These are phyloP conservation scores for Vigna angularis DNA, from an alignment of 306 rosid genomes.

Conservation along the genomic window DNA sequence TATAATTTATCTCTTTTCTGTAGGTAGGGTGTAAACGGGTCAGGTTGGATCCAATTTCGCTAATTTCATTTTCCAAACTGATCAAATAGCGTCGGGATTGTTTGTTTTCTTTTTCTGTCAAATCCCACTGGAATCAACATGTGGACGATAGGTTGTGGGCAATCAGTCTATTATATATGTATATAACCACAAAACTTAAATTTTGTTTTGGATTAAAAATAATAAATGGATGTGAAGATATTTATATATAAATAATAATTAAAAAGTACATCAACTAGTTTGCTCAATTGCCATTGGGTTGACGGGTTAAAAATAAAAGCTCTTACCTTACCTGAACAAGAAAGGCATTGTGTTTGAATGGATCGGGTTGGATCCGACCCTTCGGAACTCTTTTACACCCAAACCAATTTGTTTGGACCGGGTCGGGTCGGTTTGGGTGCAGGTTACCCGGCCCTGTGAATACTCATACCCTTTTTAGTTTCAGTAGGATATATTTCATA, in stretches of 20 bases:
- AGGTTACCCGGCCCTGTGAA: background rate
- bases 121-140: background rate
- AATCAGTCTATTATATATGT: background rate
- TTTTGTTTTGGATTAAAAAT: background rate
- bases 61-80: background rate
- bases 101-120: background rate
- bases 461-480: background rate
- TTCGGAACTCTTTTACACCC: background rate
- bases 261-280: background rate
- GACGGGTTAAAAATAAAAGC: background rate
- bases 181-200: background rate
- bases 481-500: background rate
- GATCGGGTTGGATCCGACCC: background rate
- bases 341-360: background rate
- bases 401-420: background rate
- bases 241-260: background rate
- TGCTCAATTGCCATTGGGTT: background rate
- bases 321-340: background rate
- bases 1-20: background rate
- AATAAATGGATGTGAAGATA: background rate
- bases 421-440: background rate
- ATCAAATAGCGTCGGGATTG: background rate
- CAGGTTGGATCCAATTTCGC: background rate
- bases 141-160: background rate
- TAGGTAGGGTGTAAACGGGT: background rate